phyloP scores from a whole-genome alignment of 305 asterid genomes.

The Stenogyne calaminthoides region DNA sequence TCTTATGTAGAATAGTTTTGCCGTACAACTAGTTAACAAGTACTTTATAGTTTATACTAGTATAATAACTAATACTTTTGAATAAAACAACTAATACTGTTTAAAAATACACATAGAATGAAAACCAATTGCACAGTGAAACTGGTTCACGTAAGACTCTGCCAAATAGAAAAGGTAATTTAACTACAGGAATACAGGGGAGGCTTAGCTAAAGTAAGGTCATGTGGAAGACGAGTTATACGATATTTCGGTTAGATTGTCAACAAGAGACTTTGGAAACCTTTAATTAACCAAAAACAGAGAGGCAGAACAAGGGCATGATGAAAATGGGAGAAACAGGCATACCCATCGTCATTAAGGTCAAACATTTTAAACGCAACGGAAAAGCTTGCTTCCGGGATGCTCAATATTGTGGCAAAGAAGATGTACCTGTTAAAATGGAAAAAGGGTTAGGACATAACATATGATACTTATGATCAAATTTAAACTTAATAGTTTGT shows the following conservation, averaged over 20 bases:
- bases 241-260: neutral
- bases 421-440: slow-evolving; percentile 67
- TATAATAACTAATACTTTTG: no score
- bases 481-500: neutral
- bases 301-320: neutral
- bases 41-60: no score
- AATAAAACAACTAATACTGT: no score
- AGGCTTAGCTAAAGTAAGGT: neutral
- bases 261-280: neutral
- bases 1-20: no score
- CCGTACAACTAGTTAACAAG: no score
- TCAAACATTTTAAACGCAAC: slow-evolving; percentile 89
- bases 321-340: neutral
- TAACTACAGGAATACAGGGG: neutral
- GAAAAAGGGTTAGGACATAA: neutral
- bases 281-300: neutral
- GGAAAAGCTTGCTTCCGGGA: slow-evolving; percentile 86
- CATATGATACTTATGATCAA: neutral
- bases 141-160: no score
- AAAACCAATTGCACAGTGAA: no score
- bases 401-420: slow-evolving; percentile 79
- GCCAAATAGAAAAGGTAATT: neutral
- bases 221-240: neutral
- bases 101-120: no score
- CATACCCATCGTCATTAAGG: slow-evolving; percentile 73